Evolutionary conservation across 495 filamentous ascomycete genomes (phyloP), one percentile per base, ranked within the genome.

Genomic region (Immersiella caudata): DNA sequence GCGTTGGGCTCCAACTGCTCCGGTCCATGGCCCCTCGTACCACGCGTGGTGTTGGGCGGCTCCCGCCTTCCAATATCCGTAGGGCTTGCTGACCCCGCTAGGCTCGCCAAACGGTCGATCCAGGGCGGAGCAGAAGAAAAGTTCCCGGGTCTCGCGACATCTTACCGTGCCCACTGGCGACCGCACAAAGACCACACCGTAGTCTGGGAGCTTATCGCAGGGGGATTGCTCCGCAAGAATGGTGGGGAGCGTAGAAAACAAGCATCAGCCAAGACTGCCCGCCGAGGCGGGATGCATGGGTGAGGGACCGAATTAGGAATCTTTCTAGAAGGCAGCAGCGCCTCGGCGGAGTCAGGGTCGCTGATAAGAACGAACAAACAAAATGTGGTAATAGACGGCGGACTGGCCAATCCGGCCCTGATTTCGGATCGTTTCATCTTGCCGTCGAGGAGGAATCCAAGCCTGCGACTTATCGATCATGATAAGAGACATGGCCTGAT

Each of bases 221-320:
- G 29, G 24, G 26, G 49, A 25, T 4, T n/a, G 7, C 49, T 64
- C 26, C 62, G 62, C 62, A 40, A 64, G 36, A 64, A 64, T 22
- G 62, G 21, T 20, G 60, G 22, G 25, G 36, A 35, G 18, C 16
- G 27, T n/a, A 25, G 18, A 22, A 52, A 68, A 68, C 26, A 64
- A 68, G 65, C 65, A 67, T 67, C 62, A 26, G 65, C 65, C 65
- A 67, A 67, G 65, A 49, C 40, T 14, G 27, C 24, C 21, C 22
- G 64, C 64, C 56, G 60, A 66, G 57, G 25, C 56, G 64, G 33
- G 50, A 35, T 16, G 11, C 25, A 57, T 58, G 51, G n/a, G 22
- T 20, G 18, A 12, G 25, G 26, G n/a, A 18, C 64, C 26, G 20
- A n/a, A 26, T 60, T 51, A 7, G 64, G 64, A 59, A 66, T 33